Conservation (phyloP, 345 rosid genomes). For the Carallia pectinifolia region DNA sequence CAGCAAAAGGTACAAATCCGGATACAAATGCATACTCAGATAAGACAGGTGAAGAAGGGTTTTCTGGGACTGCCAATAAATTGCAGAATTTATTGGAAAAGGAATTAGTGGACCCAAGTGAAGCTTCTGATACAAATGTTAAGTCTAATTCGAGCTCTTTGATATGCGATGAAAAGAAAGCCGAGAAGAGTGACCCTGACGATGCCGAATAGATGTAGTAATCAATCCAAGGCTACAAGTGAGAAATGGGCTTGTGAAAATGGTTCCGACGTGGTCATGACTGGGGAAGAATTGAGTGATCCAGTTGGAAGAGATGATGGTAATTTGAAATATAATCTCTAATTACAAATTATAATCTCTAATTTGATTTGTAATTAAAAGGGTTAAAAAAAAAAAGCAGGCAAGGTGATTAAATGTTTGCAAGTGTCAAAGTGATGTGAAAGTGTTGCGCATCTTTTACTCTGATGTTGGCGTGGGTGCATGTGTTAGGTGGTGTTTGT, state of each 20-base stretch:
- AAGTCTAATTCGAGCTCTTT: constrained; percentile 40
- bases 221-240: constrained; percentile 32
- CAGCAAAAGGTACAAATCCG: constrained; percentile 56
- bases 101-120: constrained; percentile 36
- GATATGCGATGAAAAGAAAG: constrained; percentile 34
- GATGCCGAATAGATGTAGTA: constrained; percentile 19
- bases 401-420: no score
- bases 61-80: constrained; percentile 38
- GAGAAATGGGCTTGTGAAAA: constrained; percentile 39
- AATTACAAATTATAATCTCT: no score
- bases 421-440: no score
- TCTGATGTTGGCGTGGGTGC: no score
- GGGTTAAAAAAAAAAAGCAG: no score
- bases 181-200: constrained; percentile 31
- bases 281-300: constrained; percentile 20
- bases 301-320: constrained; percentile 21
- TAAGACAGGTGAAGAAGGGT: constrained; percentile 47
- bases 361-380: no score
- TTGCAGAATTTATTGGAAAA: constrained; percentile 37
- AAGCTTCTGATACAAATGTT: constrained; percentile 46
- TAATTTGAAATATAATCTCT: constrained; percentile 22
- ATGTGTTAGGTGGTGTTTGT: no score
- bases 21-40: constrained; percentile 42
- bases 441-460: no score
- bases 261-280: constrained; percentile 24